phyloP scores from a whole-genome alignment of 1,139 yeast species.

The Kodamaea sp. region DNA sequence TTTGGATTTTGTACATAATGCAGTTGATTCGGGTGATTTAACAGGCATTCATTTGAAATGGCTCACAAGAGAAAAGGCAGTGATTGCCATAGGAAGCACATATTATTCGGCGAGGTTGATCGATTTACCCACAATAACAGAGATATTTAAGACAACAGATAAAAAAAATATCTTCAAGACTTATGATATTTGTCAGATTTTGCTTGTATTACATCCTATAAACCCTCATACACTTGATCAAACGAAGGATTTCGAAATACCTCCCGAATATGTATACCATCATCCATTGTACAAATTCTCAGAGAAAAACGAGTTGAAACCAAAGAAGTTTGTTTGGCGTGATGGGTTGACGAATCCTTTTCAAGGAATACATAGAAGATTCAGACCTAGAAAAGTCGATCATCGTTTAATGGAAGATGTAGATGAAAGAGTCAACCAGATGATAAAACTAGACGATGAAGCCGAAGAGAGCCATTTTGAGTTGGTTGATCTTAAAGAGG shows the following conservation, averaged over 20 bases:
- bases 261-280: constrained; percentile 34
- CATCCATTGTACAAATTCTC: constrained; percentile 47
- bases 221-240: constrained; percentile 40
- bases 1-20: constrained; percentile 70
- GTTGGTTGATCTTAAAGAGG: constrained; percentile 52
- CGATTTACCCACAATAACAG: constrained; percentile 88
- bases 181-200: constrained; percentile 80
- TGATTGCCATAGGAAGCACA: constrained; percentile 51
- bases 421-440: constrained; percentile 74
- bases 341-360: constrained; percentile 85
- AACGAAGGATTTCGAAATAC: constrained; percentile 41
- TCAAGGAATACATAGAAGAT: constrained; percentile 43
- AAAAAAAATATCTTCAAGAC: constrained; percentile 85
- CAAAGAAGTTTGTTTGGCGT: constrained; percentile 48
- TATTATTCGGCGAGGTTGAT: constrained; percentile 80
- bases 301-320: constrained; percentile 39
- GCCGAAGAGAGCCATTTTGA: constrained; percentile 84
- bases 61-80: constrained; percentile 77
- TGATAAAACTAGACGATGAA: constrained; percentile 71
- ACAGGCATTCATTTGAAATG: constrained; percentile 72
- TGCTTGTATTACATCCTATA: constrained; percentile 67
- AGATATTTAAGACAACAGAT: constrained; percentile 85
- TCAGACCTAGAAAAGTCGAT: constrained; percentile 48
- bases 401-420: constrained; percentile 59
- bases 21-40: constrained; percentile 79